phyloP scores from a whole-genome alignment of 2,329 filamentous ascomycete genomes.

The Epichloe coenophiala region DNA sequence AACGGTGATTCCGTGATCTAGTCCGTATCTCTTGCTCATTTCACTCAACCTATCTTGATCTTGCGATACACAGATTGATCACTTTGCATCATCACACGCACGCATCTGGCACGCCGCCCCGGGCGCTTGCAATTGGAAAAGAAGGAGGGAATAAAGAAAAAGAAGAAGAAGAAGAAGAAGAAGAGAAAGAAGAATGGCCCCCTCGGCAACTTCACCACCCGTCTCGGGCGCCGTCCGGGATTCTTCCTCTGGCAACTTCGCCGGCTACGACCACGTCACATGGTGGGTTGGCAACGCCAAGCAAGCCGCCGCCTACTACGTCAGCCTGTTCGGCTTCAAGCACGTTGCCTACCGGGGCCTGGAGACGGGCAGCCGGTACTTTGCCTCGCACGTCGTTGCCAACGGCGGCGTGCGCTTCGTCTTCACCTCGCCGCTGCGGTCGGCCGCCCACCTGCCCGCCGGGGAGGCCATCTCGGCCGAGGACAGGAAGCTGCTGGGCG shows the following conservation, averaged over 20 bases:
- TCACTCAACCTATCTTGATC: too few relatives aligned
- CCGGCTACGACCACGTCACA: constrained; percentile 82
- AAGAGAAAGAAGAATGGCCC: constrained; percentile 32
- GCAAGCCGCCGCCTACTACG: constrained; percentile 83
- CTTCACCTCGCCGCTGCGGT: constrained; percentile 68
- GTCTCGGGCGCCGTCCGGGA: constrained; percentile 23
- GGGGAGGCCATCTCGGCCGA: constrained; percentile 49
- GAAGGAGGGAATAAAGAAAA: too few relatives aligned
- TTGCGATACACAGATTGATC: too few relatives aligned
- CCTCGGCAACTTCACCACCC: constrained; percentile 41
- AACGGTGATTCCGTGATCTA: too few relatives aligned
- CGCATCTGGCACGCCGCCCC: too few relatives aligned
- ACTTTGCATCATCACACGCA: too few relatives aligned
- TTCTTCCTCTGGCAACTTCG: constrained; percentile 41
- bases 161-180: too few relatives aligned
- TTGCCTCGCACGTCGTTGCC: constrained; percentile 72
- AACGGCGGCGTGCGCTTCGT: constrained; percentile 71
- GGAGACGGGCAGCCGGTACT: constrained; percentile 70
- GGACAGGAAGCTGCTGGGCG: constrained; percentile 52
- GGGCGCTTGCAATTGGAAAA: not conserved
- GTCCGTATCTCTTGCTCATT: too few relatives aligned
- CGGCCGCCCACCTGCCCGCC: constrained; percentile 35
- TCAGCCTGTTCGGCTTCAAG: constrained; percentile 73
- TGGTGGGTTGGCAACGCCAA: constrained; percentile 98
- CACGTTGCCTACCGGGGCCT: constrained; percentile 74